Evolutionary conservation across 106 monocot genomes (phyloP), one percentile per base, ranked within the genome.

Genomic region (Allium sativum): DNA sequence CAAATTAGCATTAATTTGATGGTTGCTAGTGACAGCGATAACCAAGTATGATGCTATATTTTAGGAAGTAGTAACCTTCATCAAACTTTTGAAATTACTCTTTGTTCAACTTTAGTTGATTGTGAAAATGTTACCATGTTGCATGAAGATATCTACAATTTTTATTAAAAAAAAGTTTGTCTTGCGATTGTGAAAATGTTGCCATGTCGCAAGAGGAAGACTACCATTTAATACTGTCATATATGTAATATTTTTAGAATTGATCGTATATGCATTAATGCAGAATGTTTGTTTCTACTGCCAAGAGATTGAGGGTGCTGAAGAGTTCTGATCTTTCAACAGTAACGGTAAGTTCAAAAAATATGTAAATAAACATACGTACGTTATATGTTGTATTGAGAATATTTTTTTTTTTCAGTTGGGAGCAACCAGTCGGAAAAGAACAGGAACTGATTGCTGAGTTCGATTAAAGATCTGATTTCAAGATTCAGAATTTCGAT

Each of bases 201-300:
- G 3, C 0, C 2, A 21, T 4, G 31, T 31, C 31, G 8, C 22
- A 47, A 62, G 10, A 5, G 21, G 1, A 4, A 5, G 19, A 7
- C 7, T 44, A 61, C 10, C 44, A 61, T 61, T 45, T 15, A 10
- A 45, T 45, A 45, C 10, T 61, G 45, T 18, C 43, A 15, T 44
- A 40, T 44, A 18, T 19, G 12, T 8, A 10, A 9, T 16, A 44
- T 61, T 61, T 18, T 18, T 8, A 10, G 3, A 45, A 9, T 1
- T 61, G 11, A 44, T 12, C 20, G 18, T 18, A 44, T 18, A 15
- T 58, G 15, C 44, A 43, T 31, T 31, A 16, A 56, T 75, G 72
- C 75, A 93, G 93, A 16, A 76, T 93, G 83, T 93, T 89, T 71
- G 64, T 89, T 48, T 75, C 85, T 0, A 80, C 72, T 4, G 89